phyloP scores from a whole-genome alignment of 768 basidiomycete genomes.

The Boletus bicolor region DNA sequence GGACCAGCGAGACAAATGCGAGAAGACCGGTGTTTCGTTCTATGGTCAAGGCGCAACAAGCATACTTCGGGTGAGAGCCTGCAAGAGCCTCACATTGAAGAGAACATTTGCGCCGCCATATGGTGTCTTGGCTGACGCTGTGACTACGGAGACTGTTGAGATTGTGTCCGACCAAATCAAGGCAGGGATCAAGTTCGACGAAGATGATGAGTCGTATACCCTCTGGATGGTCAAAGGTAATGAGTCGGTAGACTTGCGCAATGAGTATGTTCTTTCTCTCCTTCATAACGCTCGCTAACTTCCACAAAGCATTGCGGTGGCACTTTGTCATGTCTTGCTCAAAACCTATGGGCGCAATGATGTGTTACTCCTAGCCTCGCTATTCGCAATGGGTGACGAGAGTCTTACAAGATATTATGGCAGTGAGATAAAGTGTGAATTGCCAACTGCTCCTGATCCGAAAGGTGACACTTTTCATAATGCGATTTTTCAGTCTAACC shows the following conservation, averaged over 20 bases:
- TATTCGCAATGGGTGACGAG: slow-evolving; percentile 3
- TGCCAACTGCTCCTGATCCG: neutral
- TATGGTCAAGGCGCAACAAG: neutral
- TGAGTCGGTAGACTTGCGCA: neutral
- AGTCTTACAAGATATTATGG: neutral
- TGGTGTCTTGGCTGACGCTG: neutral
- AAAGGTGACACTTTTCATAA: neutral
- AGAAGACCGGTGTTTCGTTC: slow-evolving; percentile 1
- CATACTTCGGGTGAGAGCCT: neutral
- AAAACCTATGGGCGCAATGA: slow-evolving; percentile 11
- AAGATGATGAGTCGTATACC: neutral
- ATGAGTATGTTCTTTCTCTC: slow-evolving; percentile 6
- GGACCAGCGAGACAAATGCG: slow-evolving; percentile 7
- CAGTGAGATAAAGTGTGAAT: neutral
- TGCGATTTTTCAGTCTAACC: neutral
- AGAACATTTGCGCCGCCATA: slow-evolving; percentile 11
- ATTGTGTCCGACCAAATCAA: neutral
- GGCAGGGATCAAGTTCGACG: slow-evolving; percentile 1
- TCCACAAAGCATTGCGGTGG: slow-evolving; percentile 8
- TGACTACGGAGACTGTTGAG: neutral
- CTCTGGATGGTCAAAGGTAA: slow-evolving; percentile 6
- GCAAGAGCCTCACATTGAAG: slow-evolving; percentile 4
- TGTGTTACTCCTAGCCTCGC: slow-evolving; percentile 11
- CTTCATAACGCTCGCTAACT: neutral
- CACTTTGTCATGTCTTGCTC: slow-evolving; percentile 10